Percentiles rank a stretch among this genome's conserved stretches.
These are phyloP conservation scores for Vitis cinerea DNA, from an alignment of 164 flowering plant species.

Conservation along the genomic window DNA sequence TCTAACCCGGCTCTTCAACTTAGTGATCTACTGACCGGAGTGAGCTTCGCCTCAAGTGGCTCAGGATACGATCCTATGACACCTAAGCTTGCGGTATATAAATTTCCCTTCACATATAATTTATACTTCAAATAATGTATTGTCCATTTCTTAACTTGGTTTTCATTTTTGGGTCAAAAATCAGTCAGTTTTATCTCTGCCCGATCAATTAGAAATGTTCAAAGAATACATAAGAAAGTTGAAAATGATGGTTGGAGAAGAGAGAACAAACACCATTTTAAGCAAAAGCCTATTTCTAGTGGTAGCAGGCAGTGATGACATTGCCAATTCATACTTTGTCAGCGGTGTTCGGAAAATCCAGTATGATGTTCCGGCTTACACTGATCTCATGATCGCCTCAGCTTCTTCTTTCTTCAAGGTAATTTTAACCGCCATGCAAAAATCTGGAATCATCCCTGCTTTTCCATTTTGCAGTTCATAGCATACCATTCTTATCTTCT, in stretches of 20 bases:
- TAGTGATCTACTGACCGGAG: slow-evolving; percentile 11
- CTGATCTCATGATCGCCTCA: neutral
- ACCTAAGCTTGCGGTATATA: neutral
- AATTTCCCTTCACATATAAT: neutral
- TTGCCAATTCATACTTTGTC: too few relatives aligned
- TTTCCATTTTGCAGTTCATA: too few relatives aligned
- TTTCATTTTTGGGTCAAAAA: neutral
- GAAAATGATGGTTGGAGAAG: slow-evolving; percentile 26
- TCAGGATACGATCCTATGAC: slow-evolving; percentile 17
- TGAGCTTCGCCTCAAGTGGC: slow-evolving; percentile 19
- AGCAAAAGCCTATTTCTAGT: slow-evolving; percentile 26
- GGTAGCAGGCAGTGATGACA: slow-evolving; percentile 30
- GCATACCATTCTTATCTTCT: too few relatives aligned
- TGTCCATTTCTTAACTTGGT: too few relatives aligned
- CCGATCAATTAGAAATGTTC: slow-evolving; percentile 38
- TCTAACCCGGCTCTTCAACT: slow-evolving; percentile 11
- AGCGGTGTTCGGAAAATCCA: too few relatives aligned
- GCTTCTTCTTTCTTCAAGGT: slow-evolving; percentile 37
- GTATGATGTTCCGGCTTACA: too few relatives aligned
- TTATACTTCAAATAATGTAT: neutral
- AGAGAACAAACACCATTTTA: slow-evolving; percentile 16
- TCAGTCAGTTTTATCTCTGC: neutral
- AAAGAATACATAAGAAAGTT: slow-evolving; percentile 29
- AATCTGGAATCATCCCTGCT: too few relatives aligned
- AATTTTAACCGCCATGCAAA: too few relatives aligned